Evolutionary conservation across 345 rosid species (phyloP).

Genomic region (Ailanthus altissimus): DNA sequence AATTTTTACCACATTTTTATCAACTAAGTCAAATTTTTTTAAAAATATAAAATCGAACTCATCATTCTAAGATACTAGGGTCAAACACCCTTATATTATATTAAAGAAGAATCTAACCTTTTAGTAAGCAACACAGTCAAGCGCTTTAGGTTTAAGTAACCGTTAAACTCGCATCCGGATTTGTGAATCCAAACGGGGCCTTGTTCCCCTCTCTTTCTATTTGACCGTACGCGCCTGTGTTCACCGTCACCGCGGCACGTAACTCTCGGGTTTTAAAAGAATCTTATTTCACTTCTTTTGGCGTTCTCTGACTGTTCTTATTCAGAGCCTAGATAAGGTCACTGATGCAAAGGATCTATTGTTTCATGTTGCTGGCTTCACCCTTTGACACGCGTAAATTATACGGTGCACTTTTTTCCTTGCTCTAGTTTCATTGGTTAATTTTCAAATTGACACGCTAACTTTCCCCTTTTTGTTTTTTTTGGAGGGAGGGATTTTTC

Average conservation of each 20-base stretch:
- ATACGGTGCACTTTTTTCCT: not conserved
- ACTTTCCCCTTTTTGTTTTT: no score
- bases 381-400: not conserved
- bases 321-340: not conserved
- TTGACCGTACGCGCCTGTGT: not conserved
- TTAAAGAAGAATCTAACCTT: not conserved
- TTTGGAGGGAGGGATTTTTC: no score
- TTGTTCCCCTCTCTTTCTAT: not conserved
- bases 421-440: not conserved
- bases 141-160: not conserved
- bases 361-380: not conserved
- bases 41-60: no score
- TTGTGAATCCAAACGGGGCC: no score
- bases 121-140: not conserved
- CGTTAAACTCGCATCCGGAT: not conserved
- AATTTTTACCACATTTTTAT: no score
- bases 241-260: not conserved
- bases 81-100: not conserved
- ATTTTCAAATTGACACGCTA: not conserved
- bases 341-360: not conserved
- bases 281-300: slow-evolving; percentile 5
- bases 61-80: no score
- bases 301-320: not conserved
- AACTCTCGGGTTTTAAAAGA: not conserved
- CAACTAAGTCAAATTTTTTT: no score